A percentile compares a stretch with the other conserved stretches of the same genome.
Evolutionary conservation across 2,329 filamentous ascomycete species (phyloP).

Genomic region (Aureobasidium sp.): DNA sequence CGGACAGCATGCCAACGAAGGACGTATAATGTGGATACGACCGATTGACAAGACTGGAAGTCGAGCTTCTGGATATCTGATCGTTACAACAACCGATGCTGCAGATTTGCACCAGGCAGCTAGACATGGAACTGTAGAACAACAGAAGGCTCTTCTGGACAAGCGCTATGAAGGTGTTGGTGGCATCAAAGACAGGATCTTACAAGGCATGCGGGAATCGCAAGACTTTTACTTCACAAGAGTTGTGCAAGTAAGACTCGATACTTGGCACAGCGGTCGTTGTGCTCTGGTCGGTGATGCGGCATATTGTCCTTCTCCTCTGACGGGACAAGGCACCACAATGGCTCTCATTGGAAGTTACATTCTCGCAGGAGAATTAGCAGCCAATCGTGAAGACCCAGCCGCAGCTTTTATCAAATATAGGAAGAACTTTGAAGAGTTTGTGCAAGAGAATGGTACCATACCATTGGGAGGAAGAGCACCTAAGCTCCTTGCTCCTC

Average conservation of each 20-base stretch:
- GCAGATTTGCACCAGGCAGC: background rate
- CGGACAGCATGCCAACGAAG: constrained; percentile 14
- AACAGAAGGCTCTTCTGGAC: constrained; percentile 9
- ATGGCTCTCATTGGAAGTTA: constrained; percentile 32
- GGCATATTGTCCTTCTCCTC: constrained; percentile 28
- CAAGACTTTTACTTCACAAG: constrained; percentile 39
- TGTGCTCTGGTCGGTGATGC: constrained; percentile 32
- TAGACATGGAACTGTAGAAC: background rate
- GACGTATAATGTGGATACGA: constrained; percentile 17
- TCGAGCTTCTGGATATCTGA: constrained; percentile 15
- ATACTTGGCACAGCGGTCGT: constrained; percentile 27
- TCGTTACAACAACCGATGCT: constrained; percentile 6
- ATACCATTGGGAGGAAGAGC: constrained; percentile 22
- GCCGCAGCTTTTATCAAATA: constrained; percentile 19
- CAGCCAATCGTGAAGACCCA: constrained; percentile 15
- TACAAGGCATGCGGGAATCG: constrained; percentile 31
- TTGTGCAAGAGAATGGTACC: constrained; percentile 18
- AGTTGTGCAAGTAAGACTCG: constrained; percentile 31
- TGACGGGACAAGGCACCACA: constrained; percentile 25
- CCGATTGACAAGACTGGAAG: constrained; percentile 13
- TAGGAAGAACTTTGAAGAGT: constrained; percentile 16
- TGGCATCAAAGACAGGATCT: constrained; percentile 16
- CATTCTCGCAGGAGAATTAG: constrained; percentile 30
- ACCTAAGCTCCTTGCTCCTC: constrained; percentile 18
- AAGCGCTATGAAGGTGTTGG: constrained; percentile 10